Conservation (phyloP, 352 stramenopile species). For the Phytophthora fragariaefolia region DNA sequence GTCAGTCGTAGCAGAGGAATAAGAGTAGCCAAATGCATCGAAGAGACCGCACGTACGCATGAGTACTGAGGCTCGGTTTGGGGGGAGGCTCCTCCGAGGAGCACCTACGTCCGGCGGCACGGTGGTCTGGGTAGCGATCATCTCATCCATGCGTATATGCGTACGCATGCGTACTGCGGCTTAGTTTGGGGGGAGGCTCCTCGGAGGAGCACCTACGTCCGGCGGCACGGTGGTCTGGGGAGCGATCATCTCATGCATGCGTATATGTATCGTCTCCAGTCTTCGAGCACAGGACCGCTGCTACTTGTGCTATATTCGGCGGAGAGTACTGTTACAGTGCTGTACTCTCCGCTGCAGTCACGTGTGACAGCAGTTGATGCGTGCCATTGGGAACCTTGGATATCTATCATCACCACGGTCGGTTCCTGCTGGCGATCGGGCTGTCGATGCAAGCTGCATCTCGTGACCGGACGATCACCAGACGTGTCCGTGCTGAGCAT, state of each 20-base stretch:
- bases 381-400: constrained; percentile 12
- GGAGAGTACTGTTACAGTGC: neutral
- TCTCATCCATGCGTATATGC: constrained; percentile 10
- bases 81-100: too few species aligned
- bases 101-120: too few species aligned
- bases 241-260: constrained; percentile 9
- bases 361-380: constrained; percentile 9
- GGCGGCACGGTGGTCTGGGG: too few species aligned
- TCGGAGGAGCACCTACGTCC: too few species aligned
- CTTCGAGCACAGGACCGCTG: constrained; percentile 17
- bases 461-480: constrained; percentile 19
- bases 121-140: too few species aligned
- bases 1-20: too few species aligned
- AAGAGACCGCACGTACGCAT: too few species aligned
- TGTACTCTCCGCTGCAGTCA: neutral
- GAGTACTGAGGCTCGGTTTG: too few species aligned
- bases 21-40: too few species aligned
- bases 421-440: constrained; percentile 3
- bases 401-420: constrained; percentile 4
- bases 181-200: too few species aligned
- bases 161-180: too few species aligned
- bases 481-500: constrained; percentile 24
- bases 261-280: constrained; percentile 7
- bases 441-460: constrained; percentile 20
- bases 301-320: constrained; percentile 5